These are phyloP conservation scores for Solanum chilense DNA, from an alignment of 257 asterid genomes.

Conservation along the genomic window DNA sequence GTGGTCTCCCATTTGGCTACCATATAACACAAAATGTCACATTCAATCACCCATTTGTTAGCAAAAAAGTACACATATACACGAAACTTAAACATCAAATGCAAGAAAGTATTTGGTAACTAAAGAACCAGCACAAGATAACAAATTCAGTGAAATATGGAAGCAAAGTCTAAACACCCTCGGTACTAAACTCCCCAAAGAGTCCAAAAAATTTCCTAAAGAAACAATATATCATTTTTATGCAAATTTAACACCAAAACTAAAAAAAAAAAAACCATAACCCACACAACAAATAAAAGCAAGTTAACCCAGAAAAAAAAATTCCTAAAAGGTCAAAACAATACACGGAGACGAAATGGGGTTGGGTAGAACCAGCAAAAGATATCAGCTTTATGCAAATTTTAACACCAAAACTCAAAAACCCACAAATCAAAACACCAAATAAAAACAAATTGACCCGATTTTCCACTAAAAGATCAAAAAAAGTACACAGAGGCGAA, in stretches of 20 bases:
- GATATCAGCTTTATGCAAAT: not conserved
- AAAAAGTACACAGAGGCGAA: not conserved
- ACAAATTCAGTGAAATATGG: not conserved
- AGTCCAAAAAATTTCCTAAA: not conserved
- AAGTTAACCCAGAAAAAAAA: not conserved
- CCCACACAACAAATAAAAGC: not conserved
- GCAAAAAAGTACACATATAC: not conserved
- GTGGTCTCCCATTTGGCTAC: slow-evolving; percentile 24
- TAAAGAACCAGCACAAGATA: not conserved
- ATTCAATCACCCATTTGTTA: not conserved
- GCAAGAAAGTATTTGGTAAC: not conserved
- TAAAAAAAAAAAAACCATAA: not conserved
- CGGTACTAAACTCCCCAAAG: not conserved
- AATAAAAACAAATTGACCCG: not conserved
- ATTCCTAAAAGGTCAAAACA: not conserved
- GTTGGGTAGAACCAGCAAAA: not conserved
- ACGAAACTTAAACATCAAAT: not conserved
- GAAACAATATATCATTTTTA: not conserved
- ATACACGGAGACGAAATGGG: not conserved
- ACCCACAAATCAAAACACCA: not conserved
- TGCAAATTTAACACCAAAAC: not conserved
- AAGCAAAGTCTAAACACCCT: not conserved
- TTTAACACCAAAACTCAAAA: not conserved
- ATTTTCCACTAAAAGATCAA: not conserved
- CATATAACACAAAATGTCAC: not conserved